Evolutionary conservation across 1,284 basidiomycete species (phyloP).

Genomic region (Termitomyces sp.): DNA sequence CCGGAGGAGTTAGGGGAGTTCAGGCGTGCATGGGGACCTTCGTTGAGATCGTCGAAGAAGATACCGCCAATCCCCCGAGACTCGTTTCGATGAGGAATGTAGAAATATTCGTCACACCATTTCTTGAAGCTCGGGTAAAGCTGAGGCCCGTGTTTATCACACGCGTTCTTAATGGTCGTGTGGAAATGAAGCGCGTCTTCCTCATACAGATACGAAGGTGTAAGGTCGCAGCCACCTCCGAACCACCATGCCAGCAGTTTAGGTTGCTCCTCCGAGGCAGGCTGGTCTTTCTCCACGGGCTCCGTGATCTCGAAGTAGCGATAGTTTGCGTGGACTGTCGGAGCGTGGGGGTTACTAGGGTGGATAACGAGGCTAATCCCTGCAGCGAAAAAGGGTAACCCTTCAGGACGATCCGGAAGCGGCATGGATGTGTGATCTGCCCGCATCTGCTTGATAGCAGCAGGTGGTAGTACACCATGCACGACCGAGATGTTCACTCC

Average conservation of each 20-base stretch:
- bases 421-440: constrained; percentile 82
- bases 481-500: constrained; percentile 96
- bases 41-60: constrained; percentile 91
- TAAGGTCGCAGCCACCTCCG: constrained; percentile 95
- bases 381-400: constrained; percentile 90
- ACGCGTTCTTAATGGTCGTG: constrained; percentile 69
- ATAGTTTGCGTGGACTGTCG: constrained; percentile 96
- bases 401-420: constrained; percentile 46
- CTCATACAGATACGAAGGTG: constrained; percentile 88
- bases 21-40: constrained; percentile 54
- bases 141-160: constrained; percentile 64
- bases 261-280: constrained; percentile 24
- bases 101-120: constrained; percentile 99
- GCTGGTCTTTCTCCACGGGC: constrained; percentile 29
- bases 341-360: constrained; percentile 86
- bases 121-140: constrained; percentile 85
- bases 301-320: constrained; percentile 93
- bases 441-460: constrained; percentile 91
- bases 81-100: constrained; percentile 89
- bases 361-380: constrained; percentile 93
- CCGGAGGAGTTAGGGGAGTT: constrained; percentile 25
- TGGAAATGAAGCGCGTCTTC: constrained; percentile 92
- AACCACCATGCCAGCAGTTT: constrained; percentile 95
- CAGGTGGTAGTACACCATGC: constrained; percentile 82
- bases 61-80: constrained; percentile 90